Base-by-base conservation (phyloP, 2,329 filamentous ascomycete genomes). In the Blumeria hordei region DNA sequence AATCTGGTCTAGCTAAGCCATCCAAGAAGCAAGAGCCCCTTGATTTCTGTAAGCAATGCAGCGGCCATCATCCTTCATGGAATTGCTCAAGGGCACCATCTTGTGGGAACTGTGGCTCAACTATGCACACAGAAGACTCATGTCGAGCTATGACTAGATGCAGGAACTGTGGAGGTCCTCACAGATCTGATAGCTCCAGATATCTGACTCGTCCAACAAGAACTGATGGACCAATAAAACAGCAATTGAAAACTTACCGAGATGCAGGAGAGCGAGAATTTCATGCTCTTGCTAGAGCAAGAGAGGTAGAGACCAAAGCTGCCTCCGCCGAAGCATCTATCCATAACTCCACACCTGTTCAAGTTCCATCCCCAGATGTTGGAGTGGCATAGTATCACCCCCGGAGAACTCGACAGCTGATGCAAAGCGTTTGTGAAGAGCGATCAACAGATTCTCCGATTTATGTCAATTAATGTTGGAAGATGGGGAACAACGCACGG, bases 381-480 rank as follows among this genome's bases (percentile, higher is more conserved):
- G 36, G n/a, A n/a, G n/a, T n/a, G n/a, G n/a, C n/a, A n/a, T n/a
- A n/a, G n/a, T n/a, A n/a, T n/a, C n/a, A n/a, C 21, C 45, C 16
- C 21, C 10, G 21, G 45, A 49, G 14, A 16, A 18, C 16, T 32
- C 21, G 18, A 33, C 45, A 10, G 45, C 11, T 18, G 45, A 49
- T 33, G 16, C 45, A 32, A 49, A 32, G 16, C 3, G 32, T 16
- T 52, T 52, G 37, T 52, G 49, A 52, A 36, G 33, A n/a, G 33
- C 33, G 6, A 8, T 7, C 33, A 32, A 36, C 49, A 52, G 49
- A 8, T 34, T n/a, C 49, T 52, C 2, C 35, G 34, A 16, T 52
- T 52, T 37, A 52, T 52, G 32, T 52, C 49, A 36, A 52, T 52
- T 3, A 52, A 52, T 37, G 6, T 52, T 6, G 49, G 49, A 52